Evolutionary conservation across 129 eudicot genomes (phyloP), one percentile per base, ranked within the genome.

Genomic region (Chrysanthemum seticuspe): DNA sequence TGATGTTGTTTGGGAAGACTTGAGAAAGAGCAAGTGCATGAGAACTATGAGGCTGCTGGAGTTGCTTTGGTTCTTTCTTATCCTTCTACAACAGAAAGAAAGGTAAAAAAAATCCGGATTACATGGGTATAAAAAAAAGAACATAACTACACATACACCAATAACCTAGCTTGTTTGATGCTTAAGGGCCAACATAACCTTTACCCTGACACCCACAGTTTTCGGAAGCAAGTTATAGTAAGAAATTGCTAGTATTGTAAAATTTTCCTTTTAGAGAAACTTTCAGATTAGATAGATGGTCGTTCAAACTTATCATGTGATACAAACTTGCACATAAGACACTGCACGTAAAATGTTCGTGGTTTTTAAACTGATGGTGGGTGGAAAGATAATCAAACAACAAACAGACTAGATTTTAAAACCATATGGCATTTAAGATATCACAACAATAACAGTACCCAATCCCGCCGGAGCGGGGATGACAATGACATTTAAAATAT

Each of bases 1-100:
- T 89, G 80, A 87, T 76, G 77, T 92, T 87, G 73, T 85, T 92
- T 44, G 97, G 96, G 74, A 82, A 83, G 77, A 81, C 86, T 83
- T 87, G 97, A 74, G 94, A 86, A 74, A 92, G 91, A 65, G 97
- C 94, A 70, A 61, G 61, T 13, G 74, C 62, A 74, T 87, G 96
- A 65, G 98, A 92, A 68, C 80, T 70, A 52, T 89, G 92, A 63
- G 93, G 90, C 64, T 72, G 91, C 74, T 81, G 89, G 45, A 92
- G 60, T 48, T 78, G 95, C 71, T 87, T 87, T 25, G 83, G 86
- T 75, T 89, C 90, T 76, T 89, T 89, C 72, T 63, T 73, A 71
- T 68, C 88, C 74, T 81, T 85, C 88, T 81, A 51, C 70, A 53
- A 66, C 15, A 58, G 48, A 11, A 59, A 47, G 7, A 48, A 44